Conservation (phyloP, 176 grass and related monocot species). For the Phoenix dactylifera region DNA sequence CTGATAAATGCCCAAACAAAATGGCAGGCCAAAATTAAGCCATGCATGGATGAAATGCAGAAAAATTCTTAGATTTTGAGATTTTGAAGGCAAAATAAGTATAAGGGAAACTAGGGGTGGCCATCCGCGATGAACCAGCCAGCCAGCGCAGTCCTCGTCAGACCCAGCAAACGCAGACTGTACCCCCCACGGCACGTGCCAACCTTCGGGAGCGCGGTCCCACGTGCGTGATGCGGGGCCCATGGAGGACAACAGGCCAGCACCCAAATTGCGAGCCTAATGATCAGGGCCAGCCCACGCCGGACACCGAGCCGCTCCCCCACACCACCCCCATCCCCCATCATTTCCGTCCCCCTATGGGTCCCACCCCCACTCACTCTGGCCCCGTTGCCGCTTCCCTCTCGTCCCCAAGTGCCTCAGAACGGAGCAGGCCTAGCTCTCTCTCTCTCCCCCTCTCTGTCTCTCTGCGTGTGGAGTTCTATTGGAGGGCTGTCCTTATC, state of each 20-base stretch:
- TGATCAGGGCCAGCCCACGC: slow-evolving; percentile 2
- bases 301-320: background rate
- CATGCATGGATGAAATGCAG: too few species aligned
- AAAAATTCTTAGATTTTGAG: too few species aligned
- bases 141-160: too few species aligned
- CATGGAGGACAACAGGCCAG: background rate
- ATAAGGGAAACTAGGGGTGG: too few species aligned
- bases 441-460: too few species aligned
- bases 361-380: background rate
- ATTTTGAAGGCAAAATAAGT: too few species aligned
- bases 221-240: background rate
- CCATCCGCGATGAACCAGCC: too few species aligned
- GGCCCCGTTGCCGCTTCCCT: too few species aligned
- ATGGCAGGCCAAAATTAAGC: too few species aligned
- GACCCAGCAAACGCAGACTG: too few species aligned
- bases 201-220: background rate
- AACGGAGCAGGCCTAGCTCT: too few species aligned
- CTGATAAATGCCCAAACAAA: too few species aligned
- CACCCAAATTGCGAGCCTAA: slow-evolving; percentile 2
- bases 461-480: background rate
- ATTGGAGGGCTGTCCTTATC: background rate
- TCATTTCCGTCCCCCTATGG: background rate
- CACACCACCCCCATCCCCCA: background rate
- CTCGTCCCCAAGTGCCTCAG: background rate
- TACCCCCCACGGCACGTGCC: background rate